A percentile compares a stretch with the other conserved stretches of the same genome.
Conservation (phyloP, 2,329 filamentous ascomycete genomes). For the Fonsecaea erecta region DNA sequence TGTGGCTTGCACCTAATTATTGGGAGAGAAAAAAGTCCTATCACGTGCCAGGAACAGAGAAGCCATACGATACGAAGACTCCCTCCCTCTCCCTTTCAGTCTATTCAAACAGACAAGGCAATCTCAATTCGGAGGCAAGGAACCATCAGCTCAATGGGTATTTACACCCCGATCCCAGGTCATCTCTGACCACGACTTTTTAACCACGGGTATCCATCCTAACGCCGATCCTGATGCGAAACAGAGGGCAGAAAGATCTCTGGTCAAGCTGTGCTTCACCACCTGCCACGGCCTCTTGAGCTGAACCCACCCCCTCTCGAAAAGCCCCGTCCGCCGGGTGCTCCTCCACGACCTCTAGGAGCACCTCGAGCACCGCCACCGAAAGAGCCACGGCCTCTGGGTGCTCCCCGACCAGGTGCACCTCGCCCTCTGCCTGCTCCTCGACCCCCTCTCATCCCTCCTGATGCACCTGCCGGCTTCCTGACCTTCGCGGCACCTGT, state of each 20-base stretch:
- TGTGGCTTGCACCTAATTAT: background rate
- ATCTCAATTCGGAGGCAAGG: background rate
- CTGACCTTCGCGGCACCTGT: conserved; percentile 56
- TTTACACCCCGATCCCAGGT: background rate
- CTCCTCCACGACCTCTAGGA: conserved; percentile 40
- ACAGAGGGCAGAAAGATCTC: conserved; percentile 41
- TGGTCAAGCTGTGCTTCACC: conserved; percentile 7
- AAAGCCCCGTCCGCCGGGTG: conserved; percentile 38
- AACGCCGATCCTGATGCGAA: conserved; percentile 48
- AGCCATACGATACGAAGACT: too few species aligned
- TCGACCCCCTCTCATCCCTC: conserved; percentile 55
- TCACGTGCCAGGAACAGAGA: conserved; percentile 5
- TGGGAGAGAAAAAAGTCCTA: background rate
- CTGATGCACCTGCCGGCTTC: conserved; percentile 50
- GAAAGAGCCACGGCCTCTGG: conserved; percentile 42
- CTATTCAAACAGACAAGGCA: background rate
- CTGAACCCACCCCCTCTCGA: conserved; percentile 21
- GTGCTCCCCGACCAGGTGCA: conserved; percentile 42
- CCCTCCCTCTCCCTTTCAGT: too few species aligned
- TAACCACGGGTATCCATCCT: conserved; percentile 42
- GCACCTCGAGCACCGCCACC: conserved; percentile 37
- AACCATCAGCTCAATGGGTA: background rate
- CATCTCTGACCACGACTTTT: conserved; percentile 18
- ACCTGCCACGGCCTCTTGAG: conserved; percentile 29
- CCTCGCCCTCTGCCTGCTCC: conserved; percentile 45